phyloP scores from a whole-genome alignment of 345 rosid species.

The Cardamine chenopodiifolia region DNA sequence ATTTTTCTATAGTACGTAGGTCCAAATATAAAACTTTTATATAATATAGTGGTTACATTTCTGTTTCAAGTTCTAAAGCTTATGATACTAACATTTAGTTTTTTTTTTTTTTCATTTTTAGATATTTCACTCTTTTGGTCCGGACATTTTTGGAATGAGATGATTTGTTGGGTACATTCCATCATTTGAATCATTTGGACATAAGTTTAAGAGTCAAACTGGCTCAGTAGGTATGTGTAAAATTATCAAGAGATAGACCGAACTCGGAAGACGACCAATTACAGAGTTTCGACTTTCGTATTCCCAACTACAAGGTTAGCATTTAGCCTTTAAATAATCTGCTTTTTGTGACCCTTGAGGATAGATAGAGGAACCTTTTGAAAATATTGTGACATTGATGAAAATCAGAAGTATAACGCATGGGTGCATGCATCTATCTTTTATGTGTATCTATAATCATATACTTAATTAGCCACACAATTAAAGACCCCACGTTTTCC shows the following conservation, averaged over 20 bases:
- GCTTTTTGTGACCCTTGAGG: neutral
- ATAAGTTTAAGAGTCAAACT: too few relatives aligned
- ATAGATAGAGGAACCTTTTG: neutral
- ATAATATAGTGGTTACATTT: neutral
- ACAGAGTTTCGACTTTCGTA: too few relatives aligned
- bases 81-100: conserved; percentile 5
- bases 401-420: neutral
- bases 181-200: too few relatives aligned
- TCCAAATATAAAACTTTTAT: too few relatives aligned
- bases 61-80: neutral
- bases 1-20: neutral
- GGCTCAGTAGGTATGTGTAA: too few relatives aligned
- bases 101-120: too few relatives aligned
- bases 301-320: too few relatives aligned
- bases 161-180: too few relatives aligned
- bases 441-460: neutral
- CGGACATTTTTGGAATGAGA: too few relatives aligned
- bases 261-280: too few relatives aligned
- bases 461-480: conserved; percentile 25
- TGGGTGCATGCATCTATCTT: conserved; percentile 26
- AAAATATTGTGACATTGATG: neutral
- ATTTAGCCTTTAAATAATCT: neutral
- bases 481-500: conserved; percentile 12
- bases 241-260: too few relatives aligned
- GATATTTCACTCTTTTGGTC: too few relatives aligned